Conservation (phyloP, 148 eudicot species). For the Fagopyrum tataricum region DNA sequence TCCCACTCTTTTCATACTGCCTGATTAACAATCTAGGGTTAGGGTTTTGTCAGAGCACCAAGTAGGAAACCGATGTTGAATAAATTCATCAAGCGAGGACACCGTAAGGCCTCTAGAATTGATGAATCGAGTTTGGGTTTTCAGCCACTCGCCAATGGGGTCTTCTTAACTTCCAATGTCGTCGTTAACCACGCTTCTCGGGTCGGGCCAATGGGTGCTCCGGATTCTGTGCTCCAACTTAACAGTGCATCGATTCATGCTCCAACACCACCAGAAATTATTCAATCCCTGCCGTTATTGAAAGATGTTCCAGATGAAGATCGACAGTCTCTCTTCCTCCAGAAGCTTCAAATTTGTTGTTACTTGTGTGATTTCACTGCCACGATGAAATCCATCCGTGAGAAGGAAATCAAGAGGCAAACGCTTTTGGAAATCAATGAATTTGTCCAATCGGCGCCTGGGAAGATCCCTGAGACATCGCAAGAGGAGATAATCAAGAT, state of each 20-base stretch:
- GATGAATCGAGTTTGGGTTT: conserved; percentile 28
- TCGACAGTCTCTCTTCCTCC: conserved; percentile 13
- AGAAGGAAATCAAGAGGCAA: conserved; percentile 23
- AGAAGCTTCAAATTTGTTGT: conserved; percentile 18
- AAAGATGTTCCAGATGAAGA: conserved; percentile 19
- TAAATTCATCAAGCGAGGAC: too few species aligned
- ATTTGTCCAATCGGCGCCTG: conserved; percentile 17
- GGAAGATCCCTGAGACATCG: conserved; percentile 15
- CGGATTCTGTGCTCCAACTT: conserved; percentile 21
- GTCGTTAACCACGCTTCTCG: conserved; percentile 59
- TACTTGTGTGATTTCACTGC: conserved; percentile 20
- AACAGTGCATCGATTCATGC: not conserved
- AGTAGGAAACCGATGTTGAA: too few species aligned
- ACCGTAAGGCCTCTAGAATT: too few species aligned
- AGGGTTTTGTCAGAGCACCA: too few species aligned
- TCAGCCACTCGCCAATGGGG: conserved; percentile 21
- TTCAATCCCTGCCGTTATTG: conserved; percentile 19
- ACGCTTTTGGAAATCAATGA: conserved; percentile 18
- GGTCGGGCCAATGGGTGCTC: conserved; percentile 23
- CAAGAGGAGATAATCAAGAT: conserved; percentile 23
- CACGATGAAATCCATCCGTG: conserved; percentile 12
- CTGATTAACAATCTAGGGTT: too few species aligned
- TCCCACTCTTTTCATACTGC: too few species aligned
- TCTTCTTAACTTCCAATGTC: conserved; percentile 31
- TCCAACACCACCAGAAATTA: too few species aligned